Evolutionary conservation across 139 green algal genomes (phyloP).

Genomic region (Coccomyxa sp.): DNA sequence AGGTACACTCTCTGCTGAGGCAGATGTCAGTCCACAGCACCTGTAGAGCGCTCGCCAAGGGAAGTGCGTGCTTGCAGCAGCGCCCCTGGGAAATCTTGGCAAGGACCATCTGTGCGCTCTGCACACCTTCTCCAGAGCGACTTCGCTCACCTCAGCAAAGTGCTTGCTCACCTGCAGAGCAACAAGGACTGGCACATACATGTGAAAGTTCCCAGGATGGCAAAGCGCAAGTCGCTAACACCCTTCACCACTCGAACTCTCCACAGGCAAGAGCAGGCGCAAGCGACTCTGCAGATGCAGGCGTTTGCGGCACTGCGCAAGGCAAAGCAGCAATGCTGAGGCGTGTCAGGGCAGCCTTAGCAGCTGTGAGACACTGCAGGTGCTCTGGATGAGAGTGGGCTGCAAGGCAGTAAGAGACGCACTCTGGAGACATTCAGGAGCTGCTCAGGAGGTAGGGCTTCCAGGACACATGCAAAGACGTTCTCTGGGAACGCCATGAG

Average conservation of each 20-base stretch:
- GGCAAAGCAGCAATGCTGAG: neutral
- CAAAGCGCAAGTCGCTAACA: neutral
- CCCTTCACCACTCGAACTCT: neutral
- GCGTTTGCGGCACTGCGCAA: no score
- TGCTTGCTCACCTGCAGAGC: neutral
- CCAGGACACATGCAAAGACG: neutral
- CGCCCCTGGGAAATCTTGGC: neutral
- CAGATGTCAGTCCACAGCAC: neutral
- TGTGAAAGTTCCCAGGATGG: no score
- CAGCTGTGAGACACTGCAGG: neutral
- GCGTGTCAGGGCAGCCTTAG: neutral
- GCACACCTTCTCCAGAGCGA: neutral
- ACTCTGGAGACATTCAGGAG: neutral
- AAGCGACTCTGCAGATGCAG: no score
- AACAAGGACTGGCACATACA: no score
- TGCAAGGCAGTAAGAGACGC: neutral
- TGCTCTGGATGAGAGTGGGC: neutral
- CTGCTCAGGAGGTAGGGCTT: neutral
- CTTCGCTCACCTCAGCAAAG: neutral
- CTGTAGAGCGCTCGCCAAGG: neutral
- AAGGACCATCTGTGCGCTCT: neutral
- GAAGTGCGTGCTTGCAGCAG: neutral
- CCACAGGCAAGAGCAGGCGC: no score
- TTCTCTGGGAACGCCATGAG: neutral
- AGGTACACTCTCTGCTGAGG: neutral